These are phyloP conservation scores for Clarireedia sp. DNA, from an alignment of 2,329 filamentous ascomycete species.

Conservation along the genomic window DNA sequence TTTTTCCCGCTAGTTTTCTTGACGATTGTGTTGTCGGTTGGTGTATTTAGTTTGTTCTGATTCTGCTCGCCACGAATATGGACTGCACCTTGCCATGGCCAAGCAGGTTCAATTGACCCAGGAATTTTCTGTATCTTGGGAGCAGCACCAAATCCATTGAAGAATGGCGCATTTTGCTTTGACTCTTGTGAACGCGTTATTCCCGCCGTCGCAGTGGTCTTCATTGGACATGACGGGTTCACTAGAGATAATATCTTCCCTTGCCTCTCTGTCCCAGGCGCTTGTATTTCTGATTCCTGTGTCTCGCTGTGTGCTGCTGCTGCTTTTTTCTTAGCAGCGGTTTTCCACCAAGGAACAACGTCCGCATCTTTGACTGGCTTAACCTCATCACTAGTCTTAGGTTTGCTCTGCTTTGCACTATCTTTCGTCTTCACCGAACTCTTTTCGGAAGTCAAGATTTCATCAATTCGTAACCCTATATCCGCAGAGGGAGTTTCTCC, in stretches of 20 bases:
- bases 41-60: neutral
- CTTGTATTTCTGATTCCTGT: neutral
- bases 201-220: neutral
- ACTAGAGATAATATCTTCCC: neutral
- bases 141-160: conserved; percentile 20
- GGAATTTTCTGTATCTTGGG: conserved; percentile 46
- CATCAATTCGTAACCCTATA: conserved; percentile 53
- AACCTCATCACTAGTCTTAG: conserved; percentile 1
- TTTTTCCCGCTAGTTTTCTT: conserved; percentile 15
- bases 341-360: conserved; percentile 11
- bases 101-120: conserved; percentile 59
- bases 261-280: neutral
- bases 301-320: neutral
- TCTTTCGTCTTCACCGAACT: neutral
- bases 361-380: neutral
- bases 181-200: conserved; percentile 16
- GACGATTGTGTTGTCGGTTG: neutral
- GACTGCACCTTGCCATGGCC: conserved; percentile 57
- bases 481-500: conserved; percentile 37
- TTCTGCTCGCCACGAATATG: conserved; percentile 48
- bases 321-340: conserved; percentile 5
- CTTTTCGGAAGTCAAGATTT: conserved; percentile 42
- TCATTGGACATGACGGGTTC: conserved; percentile 6
- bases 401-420: neutral
- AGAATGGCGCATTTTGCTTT: conserved; percentile 26